phyloP scores from a whole-genome alignment of 75 land plant species.

The Pinus tabuliformis region DNA sequence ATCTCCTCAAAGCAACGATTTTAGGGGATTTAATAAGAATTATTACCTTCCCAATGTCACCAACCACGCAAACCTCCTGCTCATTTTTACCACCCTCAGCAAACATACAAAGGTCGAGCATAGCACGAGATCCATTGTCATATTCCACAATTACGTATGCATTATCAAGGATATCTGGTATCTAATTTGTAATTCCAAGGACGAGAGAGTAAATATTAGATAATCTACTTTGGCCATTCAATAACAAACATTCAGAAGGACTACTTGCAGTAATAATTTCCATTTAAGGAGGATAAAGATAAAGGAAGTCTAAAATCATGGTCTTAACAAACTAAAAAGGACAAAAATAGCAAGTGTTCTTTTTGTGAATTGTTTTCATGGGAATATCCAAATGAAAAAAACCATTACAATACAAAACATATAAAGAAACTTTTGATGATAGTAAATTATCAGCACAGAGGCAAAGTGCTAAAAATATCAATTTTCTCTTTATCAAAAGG shows the following conservation, averaged over 20 bases:
- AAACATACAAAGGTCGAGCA: slow-evolving; percentile 99
- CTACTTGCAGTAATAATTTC: not conserved
- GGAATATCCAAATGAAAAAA: not conserved
- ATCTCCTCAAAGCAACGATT: not conserved
- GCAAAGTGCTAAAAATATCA: not conserved
- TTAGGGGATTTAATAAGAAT: not conserved
- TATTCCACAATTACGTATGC: slow-evolving; percentile 95
- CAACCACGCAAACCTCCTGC: slow-evolving; percentile 98
- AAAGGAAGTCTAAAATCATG: not conserved
- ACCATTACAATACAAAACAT: not conserved
- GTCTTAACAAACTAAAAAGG: not conserved
- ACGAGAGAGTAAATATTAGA: not conserved
- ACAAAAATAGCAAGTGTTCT: not conserved
- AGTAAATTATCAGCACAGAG: not conserved
- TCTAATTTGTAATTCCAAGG: slow-evolving; percentile 25
- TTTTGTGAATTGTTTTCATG: not conserved
- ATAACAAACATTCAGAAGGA: not conserved
- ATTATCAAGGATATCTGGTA: slow-evolving; percentile 96
- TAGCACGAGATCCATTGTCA: slow-evolving; percentile 88
- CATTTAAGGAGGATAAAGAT: not conserved
- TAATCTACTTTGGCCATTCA: not conserved
- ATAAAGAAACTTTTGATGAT: not conserved
- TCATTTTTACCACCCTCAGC: slow-evolving; percentile 99
- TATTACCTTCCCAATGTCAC: slow-evolving; percentile 88
- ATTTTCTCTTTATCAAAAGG: too few relatives aligned